These are phyloP conservation scores for Oryza meridionalis DNA, from an alignment of 176 grass and related monocot genomes.

Conservation along the genomic window DNA sequence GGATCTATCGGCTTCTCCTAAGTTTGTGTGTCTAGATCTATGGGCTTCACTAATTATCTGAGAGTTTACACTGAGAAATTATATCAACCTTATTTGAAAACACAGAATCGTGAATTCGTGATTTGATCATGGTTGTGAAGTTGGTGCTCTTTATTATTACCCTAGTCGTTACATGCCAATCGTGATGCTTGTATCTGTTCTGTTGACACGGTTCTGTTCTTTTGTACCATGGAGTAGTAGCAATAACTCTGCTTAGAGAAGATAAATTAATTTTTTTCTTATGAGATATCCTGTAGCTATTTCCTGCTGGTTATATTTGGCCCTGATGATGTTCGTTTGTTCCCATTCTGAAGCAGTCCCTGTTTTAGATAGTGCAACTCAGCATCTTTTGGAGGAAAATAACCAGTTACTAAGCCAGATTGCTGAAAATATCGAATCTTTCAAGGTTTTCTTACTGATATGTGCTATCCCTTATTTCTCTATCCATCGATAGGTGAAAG, in stretches of 20 bases:
- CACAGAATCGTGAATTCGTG: conserved; percentile 4
- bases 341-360: conserved; percentile 42
- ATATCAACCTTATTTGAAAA: neutral
- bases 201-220: conserved; percentile 1
- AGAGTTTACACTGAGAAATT: neutral
- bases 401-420: conserved; percentile 67
- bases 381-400: conserved; percentile 71
- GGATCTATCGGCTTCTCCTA: neutral
- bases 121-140: neutral
- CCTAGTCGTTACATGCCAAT: neutral
- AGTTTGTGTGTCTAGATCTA: neutral
- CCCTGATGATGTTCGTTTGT: conserved; percentile 26
- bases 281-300: conserved; percentile 30
- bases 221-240: conserved; percentile 12
- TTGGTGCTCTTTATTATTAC: neutral
- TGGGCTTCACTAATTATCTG: neutral
- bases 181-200: neutral
- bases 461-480: conserved; percentile 20
- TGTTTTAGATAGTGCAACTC: conserved; percentile 60
- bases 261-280: conserved; percentile 3
- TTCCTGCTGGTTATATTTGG: conserved; percentile 17
- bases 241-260: conserved; percentile 7
- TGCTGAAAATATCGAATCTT: conserved; percentile 63
- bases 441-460: conserved; percentile 51
- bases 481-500: conserved; percentile 29